Evolutionary conservation across 306 rosid species (phyloP).

Genomic region (Carpinus fangiana): DNA sequence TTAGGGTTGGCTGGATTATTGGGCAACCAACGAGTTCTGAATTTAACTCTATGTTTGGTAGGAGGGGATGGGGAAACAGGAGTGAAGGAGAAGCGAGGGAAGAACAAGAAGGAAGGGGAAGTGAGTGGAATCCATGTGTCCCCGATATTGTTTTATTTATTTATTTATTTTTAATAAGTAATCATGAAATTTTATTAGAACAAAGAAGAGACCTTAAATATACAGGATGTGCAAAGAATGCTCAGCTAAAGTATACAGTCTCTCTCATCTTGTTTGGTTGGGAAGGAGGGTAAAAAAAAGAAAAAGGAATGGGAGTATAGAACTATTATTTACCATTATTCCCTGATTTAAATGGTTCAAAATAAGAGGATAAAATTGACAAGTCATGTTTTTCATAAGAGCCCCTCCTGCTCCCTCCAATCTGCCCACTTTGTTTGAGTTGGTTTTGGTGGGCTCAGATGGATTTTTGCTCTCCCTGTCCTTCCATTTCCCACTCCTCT

Average conservation of each 20-base stretch:
- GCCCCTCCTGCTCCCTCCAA: neutral
- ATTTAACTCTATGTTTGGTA: neutral
- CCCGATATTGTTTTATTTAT: no score
- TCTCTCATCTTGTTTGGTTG: no score
- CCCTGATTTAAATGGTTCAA: neutral
- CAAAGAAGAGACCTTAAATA: no score
- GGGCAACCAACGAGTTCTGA: constrained; percentile 12
- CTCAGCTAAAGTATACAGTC: no score
- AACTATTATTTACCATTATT: neutral
- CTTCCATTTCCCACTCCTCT: neutral
- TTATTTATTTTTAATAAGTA: no score
- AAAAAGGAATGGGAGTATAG: neutral
- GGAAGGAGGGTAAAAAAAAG: no score
- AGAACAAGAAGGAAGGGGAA: no score
- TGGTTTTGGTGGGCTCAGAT: neutral
- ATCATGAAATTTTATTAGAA: no score
- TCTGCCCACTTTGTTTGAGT: neutral
- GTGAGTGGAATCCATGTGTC: no score
- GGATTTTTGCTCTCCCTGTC: neutral
- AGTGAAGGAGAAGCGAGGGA: neutral
- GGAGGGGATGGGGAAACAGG: neutral
- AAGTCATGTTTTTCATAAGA: neutral
- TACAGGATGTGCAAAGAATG: no score
- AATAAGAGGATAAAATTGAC: neutral
- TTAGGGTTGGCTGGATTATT: constrained; percentile 4